These are phyloP conservation scores for Ascochyta lentis DNA, from an alignment of 2,329 filamentous ascomycete genomes.

Conservation along the genomic window DNA sequence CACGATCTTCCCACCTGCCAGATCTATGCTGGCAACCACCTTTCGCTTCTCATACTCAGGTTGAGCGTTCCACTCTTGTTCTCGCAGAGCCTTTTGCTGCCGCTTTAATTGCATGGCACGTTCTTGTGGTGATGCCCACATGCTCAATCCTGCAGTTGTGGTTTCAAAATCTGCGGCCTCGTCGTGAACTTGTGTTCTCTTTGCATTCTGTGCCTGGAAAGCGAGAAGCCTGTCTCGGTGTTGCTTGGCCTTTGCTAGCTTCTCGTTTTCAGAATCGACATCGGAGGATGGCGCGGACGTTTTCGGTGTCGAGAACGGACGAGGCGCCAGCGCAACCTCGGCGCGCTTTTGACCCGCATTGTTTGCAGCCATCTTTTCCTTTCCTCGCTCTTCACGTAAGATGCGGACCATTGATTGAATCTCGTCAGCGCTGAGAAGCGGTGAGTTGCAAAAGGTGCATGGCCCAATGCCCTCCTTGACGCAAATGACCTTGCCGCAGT, in stretches of 20 bases:
- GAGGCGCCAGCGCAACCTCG: conserved; percentile 67
- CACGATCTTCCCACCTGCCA: conserved; percentile 78
- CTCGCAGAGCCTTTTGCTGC: conserved; percentile 81
- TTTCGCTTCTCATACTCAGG: conserved; percentile 90
- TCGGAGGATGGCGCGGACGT: conserved; percentile 48
- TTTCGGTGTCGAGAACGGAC: conserved; percentile 61
- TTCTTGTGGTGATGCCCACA: conserved; percentile 86
- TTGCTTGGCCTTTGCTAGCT: conserved; percentile 72
- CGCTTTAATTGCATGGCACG: conserved; percentile 81
- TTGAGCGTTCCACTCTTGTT: conserved; percentile 84
- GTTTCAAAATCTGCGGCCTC: conserved; percentile 80
- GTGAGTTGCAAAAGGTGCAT: conserved; percentile 85
- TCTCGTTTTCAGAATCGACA: conserved; percentile 60
- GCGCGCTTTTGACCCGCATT: conserved; percentile 71
- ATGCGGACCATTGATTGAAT: conserved; percentile 85
- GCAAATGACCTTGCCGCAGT: conserved; percentile 94
- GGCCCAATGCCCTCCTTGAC: conserved; percentile 92
- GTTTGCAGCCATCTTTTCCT: conserved; percentile 84
- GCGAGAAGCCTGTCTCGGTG: conserved; percentile 81
- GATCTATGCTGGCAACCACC: conserved; percentile 84
- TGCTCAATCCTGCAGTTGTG: conserved; percentile 65
- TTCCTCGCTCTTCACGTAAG: conserved; percentile 82
- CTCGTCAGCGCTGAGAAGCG: conserved; percentile 74
- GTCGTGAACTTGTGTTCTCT: conserved; percentile 82
- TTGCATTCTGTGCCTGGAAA: conserved; percentile 86